Base-by-base conservation (phyloP, 148 eudicot genomes). In the Fagopyrum tataricum region DNA sequence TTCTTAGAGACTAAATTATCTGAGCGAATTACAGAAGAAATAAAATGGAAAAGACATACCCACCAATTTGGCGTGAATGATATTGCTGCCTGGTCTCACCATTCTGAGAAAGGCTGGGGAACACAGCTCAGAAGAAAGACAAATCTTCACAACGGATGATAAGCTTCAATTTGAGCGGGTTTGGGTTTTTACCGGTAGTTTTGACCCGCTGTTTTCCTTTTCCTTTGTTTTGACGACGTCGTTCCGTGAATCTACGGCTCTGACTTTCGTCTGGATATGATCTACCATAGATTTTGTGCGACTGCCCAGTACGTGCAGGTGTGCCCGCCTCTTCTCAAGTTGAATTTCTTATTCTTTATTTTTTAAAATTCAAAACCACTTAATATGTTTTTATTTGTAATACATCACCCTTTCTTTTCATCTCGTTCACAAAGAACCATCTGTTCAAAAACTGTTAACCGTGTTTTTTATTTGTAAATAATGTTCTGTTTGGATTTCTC, bases 31-130 rank as follows among this genome's bases (percentile, higher is more conserved):
- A 4, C 40, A 23, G 31, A 21, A 41, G 39, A 15, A 44, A 14
- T 44, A 11, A 42, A 48, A 61, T 70, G 52, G 58, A 9, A 68
- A 43, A 51, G 73, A 70, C 75, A 47, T 79, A 82, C 77, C 78
- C 46, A 83, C 86, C 86, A 83, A 79, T 79, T 83, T 83, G 67
- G 86, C 86, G 4, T 80, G 83, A 42, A 83, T 76, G 72, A 71
- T 78, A 49, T 78, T 83, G 83, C 78, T 73, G 43, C 75, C 81
- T 44, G 86, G 77, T 73, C 72, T 78, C 21, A 81, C 83, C 86
- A 83, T 83, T 80, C 47, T 42, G 23, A 41, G 46, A 14, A 18
- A 14, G 6, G 20, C 69, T 64, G 72, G 15, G 5, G n/a, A 26
- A 43, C 13, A 6, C 31, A 61, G 42, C 26, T 21, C 64, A 58